Base-by-base conservation (phyloP, 305 asterid genomes). In the Plantago rigida region DNA sequence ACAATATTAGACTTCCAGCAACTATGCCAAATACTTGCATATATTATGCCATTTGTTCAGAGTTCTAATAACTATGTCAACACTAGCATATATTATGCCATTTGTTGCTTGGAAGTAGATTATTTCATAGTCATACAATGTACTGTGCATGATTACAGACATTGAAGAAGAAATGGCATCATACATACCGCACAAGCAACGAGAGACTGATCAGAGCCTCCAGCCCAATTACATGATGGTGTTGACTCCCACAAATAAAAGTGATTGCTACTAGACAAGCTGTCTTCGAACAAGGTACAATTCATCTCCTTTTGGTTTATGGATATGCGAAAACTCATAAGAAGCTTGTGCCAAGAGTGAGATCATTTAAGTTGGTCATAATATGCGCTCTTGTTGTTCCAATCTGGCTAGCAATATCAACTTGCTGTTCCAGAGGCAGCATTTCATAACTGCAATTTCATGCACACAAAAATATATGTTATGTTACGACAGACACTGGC, bases 341-440 rank as follows among this genome's bases (percentile, higher is more conserved):
- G 80, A 91, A 91, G 77, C 94, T 85, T n/a, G 97, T 91, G 59
- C 79, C 75, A 15, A 87, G 79, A 66, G 78, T 73, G 51, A 91
- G 82, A 75, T 87, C 97, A 49, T 87, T 91, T 80, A 91, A 74
- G 79, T 80, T 91, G 66, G 95, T 79, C 72, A 87, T 73, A 69
- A 91, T 84, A 77, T 85, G 96, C 36, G 60, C 68, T 41, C 97
- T 80, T 1, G 96, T 91, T 4, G 97, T 91, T 60, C 97, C 97
- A 13, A 87, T 78, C 76, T 87, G 96, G 34, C 84, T 81, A 59
- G 96, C 96, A 48, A 87, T 80, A 47, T 84, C 97, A 4, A 75
- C 60, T 78, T 91, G 96, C 66, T 84, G 89, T 77, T 91, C 97
- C 39, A 91, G 78, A 8, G 87, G 66, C 50, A 91, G 85, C 87